Evolutionary conservation across 2,329 filamentous ascomycete genomes (phyloP), one percentile per base, ranked within the genome.

Genomic region (Pseudocercospora pini-densiflorae): DNA sequence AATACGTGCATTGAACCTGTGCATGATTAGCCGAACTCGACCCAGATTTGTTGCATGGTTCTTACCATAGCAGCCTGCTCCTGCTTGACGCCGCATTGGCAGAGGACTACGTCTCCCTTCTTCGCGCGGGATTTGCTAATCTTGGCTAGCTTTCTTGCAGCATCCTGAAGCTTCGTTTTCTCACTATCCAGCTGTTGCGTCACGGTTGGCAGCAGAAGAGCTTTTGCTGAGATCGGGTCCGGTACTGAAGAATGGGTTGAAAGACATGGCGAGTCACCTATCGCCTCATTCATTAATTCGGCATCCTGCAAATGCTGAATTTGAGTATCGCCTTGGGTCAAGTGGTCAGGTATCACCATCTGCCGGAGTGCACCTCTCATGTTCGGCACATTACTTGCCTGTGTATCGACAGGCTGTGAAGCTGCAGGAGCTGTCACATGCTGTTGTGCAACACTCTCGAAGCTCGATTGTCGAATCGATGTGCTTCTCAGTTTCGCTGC

Each of bases 1-100:
- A 85, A 66, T 79, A 82, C 12, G 70, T 64, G 68, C 83, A 85
- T 63, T 78, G 61, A n/a, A 83, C 71, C 82, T 84, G 47, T 27
- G 65, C 27, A 62, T 21, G 65, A 57, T 65, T n/a, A 61, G 31
- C 27, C 36, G 21, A 23, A 33, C 5, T 29, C 59, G 29, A 60
- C 12, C 64, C 21, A 12, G 12, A 36, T 23, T 16, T 58, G 57
- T n/a, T 55, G 24, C 10, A 55, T 24, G 7, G 33, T 14, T 45
- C 77, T 70, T 71, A 83, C 82, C 81, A 82, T 82, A 19, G 76
- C 75, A 60, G 67, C 73, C 59, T 83, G 80, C 64, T 80, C 77
- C 21, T 76, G 72, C 23, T 75, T 68, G 70, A 74, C 75, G 12
- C 77, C 80, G 68, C 82, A 84, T 65, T 82, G 78, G 62, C 82